Evolutionary conservation across 2,329 filamentous ascomycete species (phyloP), one percentile per base, ranked within the genome.

Genomic region (Metarhizium sp.): DNA sequence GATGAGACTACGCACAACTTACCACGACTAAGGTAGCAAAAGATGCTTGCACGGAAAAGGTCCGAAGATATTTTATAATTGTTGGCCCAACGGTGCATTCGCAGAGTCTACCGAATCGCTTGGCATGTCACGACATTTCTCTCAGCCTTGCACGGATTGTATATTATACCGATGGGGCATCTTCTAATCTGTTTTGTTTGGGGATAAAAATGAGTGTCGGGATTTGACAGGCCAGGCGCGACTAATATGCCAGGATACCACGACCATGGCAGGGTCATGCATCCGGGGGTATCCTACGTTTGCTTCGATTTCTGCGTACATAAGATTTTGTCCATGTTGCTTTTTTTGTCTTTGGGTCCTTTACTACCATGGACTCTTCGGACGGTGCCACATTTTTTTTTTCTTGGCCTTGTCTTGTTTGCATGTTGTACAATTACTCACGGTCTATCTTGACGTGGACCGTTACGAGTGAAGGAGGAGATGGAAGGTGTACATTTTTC

Each of bases 381-480:
- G 25, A 25, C 3, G 25, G 25, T 25, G 25, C 25, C 25, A 25
- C 25, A 25, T 10, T 54, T 48, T 46, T 36, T 50, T 34, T 34
- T 34, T 34, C 10, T 34, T 34, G 38, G 38, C 29, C 13, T 51
- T 45, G 40, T 25, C 36, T 47, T 47, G 42, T 50, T 53, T 43
- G 52, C 47, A 40, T 56, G 47, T 50, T 55, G 46, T 56, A 56
- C 42, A 14, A 56, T 53, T 40, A 56, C 40, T 32, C 42, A 25
- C 46, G 36, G 18, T 38, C 47, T 46, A 16, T n/a, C 20, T 36
- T 52, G 13, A 49, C 20, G 36, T 18, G 38, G 50, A 6, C 11
- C 18, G 38, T 20, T 16, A 10, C 18, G 30, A 20, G 32, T 56
- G 18, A 34, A 34, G 32, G 50, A 36, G 20, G 38, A 25, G 32